These are phyloP conservation scores for Daldinia childiae DNA, from an alignment of 495 filamentous ascomycete genomes.

Conservation along the genomic window DNA sequence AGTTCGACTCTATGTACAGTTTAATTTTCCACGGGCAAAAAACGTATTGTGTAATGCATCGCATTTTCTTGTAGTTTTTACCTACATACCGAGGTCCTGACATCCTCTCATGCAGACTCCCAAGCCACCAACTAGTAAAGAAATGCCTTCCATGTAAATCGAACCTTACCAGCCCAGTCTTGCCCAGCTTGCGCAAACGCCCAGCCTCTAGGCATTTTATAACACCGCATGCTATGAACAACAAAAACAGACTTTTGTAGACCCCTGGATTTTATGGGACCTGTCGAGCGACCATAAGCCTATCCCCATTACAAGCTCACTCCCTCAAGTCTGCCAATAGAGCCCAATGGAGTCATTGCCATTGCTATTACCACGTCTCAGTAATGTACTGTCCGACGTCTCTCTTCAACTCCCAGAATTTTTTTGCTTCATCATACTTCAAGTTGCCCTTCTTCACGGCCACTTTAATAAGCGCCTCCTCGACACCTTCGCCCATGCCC, in stretches of 20 bases:
- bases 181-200: constrained; percentile 33
- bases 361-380: constrained; percentile 66
- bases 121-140: constrained; percentile 12
- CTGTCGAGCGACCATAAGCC: background rate
- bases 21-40: background rate
- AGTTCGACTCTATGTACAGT: constrained; percentile 19
- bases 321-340: background rate
- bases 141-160: constrained; percentile 20
- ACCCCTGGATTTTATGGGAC: background rate
- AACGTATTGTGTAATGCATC: constrained; percentile 1
- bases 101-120: constrained; percentile 20
- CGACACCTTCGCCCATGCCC: constrained; percentile 98
- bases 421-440: constrained; percentile 72
- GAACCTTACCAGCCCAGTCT: constrained; percentile 10
- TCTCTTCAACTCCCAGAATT: constrained; percentile 85
- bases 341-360: background rate
- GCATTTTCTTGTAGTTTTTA: background rate
- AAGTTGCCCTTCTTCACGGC: constrained; percentile 83
- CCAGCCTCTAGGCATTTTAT: constrained; percentile 27
- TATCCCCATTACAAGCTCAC: background rate
- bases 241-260: constrained; percentile 13
- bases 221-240: constrained; percentile 28
- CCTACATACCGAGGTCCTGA: background rate
- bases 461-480: constrained; percentile 80
- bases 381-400: constrained; percentile 88